These are phyloP conservation scores for Hyaloperonospora brassicae DNA, from an alignment of 352 stramenopile genomes.

Conservation along the genomic window DNA sequence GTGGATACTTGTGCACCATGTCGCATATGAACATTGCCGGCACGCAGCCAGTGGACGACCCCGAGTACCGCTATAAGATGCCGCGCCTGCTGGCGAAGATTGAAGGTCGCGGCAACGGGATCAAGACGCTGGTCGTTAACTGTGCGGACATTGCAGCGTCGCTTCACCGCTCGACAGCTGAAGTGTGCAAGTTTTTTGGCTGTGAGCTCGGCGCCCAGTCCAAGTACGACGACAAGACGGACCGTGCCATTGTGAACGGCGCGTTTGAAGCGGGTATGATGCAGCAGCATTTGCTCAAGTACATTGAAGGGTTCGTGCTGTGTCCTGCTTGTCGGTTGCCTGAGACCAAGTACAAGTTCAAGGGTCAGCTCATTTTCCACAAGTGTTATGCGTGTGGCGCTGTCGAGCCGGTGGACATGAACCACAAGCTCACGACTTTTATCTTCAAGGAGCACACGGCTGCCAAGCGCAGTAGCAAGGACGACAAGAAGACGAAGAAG, in stretches of 20 bases:
- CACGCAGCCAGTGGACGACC: conserved; percentile 87
- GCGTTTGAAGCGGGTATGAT: conserved; percentile 90
- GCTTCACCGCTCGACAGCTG: conserved; percentile 90
- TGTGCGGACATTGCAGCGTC: conserved; percentile 90
- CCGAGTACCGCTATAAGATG: conserved; percentile 99
- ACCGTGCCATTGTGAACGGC: conserved; percentile 96
- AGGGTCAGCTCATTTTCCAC: conserved; percentile 94
- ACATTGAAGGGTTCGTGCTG: conserved; percentile 98
- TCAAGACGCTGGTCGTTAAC: conserved; percentile 99
- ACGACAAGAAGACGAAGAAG: conserved; percentile 79
- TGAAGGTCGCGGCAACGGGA: conserved; percentile 98
- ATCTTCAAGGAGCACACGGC: conserved; percentile 95
- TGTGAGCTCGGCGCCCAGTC: conserved; percentile 97
- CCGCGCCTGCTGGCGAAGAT: conserved; percentile 94
- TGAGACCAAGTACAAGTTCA: conserved; percentile 99
- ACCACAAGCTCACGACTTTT: conserved; percentile 96
- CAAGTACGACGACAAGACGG: conserved; percentile 93
- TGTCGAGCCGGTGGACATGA: conserved; percentile 96
- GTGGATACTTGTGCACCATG: conserved; percentile 36
- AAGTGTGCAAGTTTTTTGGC: conserved; percentile 99
- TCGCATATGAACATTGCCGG: conserved; percentile 88
- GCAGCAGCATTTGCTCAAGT: conserved; percentile 95
- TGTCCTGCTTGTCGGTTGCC: conserved; percentile 95
- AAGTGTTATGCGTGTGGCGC: conserved; percentile 97
- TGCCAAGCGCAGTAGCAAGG: conserved; percentile 78